Conservation (phyloP, 163 green algal species). For the Chlorella variabilis region DNA sequence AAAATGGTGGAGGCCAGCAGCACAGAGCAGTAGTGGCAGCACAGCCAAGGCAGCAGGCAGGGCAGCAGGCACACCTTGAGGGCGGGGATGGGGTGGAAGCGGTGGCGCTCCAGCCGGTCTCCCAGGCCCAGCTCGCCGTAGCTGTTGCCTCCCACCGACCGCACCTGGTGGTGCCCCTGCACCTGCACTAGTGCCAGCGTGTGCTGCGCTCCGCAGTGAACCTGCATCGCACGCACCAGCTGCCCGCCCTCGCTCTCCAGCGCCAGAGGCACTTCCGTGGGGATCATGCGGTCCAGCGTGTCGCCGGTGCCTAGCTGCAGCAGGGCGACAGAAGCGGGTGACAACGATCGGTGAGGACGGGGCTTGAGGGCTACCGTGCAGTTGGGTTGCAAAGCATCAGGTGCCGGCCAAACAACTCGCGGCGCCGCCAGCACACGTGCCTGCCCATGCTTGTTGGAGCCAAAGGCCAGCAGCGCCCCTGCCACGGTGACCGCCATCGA, state of each 20-base stretch:
- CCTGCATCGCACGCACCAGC: constrained; percentile 71
- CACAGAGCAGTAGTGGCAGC: too few species aligned
- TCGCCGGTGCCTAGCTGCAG: constrained; percentile 72
- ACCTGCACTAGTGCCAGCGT: constrained; percentile 72
- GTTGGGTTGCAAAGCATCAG: not conserved
- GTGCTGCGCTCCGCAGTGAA: constrained; percentile 72
- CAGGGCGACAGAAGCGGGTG: not conserved
- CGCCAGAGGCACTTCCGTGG: constrained; percentile 49
- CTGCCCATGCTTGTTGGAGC: constrained; percentile 69
- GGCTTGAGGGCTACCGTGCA: too few species aligned
- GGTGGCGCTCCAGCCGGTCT: constrained; percentile 43
- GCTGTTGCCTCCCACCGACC: constrained; percentile 65
- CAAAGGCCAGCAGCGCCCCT: constrained; percentile 77
- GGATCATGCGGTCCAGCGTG: constrained; percentile 59
- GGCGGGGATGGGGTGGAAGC: constrained; percentile 55
- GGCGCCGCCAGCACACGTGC: not conserved
- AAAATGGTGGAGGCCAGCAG: too few species aligned
- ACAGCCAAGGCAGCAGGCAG: not conserved
- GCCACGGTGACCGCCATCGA: constrained; percentile 82
- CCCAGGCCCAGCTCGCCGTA: constrained; percentile 87
- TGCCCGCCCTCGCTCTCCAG: constrained; percentile 25
- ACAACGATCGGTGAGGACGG: not conserved
- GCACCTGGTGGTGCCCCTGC: constrained; percentile 62
- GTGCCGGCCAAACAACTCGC: too few species aligned
- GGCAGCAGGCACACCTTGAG: constrained; percentile 10